Conservation (phyloP, 2,329 filamentous ascomycete species). For the Botryotinia narcissicola region DNA sequence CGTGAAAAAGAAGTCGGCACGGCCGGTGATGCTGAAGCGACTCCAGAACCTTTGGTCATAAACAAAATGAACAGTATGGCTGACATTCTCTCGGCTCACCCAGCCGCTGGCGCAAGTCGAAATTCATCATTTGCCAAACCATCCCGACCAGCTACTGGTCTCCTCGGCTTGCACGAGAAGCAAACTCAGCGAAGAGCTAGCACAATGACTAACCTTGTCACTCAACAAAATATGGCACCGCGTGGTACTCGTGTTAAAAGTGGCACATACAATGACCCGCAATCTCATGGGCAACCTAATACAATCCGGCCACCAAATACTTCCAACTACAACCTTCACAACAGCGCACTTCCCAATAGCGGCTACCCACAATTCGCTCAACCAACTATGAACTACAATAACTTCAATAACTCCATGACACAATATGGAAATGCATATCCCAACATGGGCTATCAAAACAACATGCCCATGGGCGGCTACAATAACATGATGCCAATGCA, state of each 20-base stretch:
- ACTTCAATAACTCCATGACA: slow-evolving; percentile 27
- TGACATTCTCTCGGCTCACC: slow-evolving; percentile 51
- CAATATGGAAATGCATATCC: slow-evolving; percentile 31
- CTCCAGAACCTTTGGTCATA: slow-evolving; percentile 29
- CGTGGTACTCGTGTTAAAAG: slow-evolving; percentile 27
- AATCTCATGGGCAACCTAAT: slow-evolving; percentile 25
- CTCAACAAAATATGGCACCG: slow-evolving; percentile 16
- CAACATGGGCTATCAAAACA: slow-evolving; percentile 24
- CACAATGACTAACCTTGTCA: slow-evolving; percentile 33
- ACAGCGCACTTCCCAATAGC: neutral
- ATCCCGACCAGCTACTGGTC: slow-evolving; percentile 30
- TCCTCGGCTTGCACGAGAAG: slow-evolving; percentile 37
- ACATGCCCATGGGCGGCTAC: slow-evolving; percentile 19
- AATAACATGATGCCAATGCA: slow-evolving; percentile 27
- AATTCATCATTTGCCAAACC: slow-evolving; percentile 23
- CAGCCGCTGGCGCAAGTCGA: slow-evolving; percentile 38
- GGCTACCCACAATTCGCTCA: slow-evolving; percentile 30
- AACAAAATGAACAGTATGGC: slow-evolving; percentile 44
- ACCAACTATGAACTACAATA: slow-evolving; percentile 27
- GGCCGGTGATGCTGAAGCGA: slow-evolving; percentile 14
- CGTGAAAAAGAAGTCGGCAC: slow-evolving; percentile 53
- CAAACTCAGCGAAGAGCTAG: slow-evolving; percentile 29
- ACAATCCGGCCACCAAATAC: slow-evolving; percentile 23
- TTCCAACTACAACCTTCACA: slow-evolving; percentile 23
- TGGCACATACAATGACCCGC: slow-evolving; percentile 30